These are phyloP conservation scores for Apophysomyces sp. DNA, from an alignment of 371 early-diverging fungal genomes.

Conservation along the genomic window DNA sequence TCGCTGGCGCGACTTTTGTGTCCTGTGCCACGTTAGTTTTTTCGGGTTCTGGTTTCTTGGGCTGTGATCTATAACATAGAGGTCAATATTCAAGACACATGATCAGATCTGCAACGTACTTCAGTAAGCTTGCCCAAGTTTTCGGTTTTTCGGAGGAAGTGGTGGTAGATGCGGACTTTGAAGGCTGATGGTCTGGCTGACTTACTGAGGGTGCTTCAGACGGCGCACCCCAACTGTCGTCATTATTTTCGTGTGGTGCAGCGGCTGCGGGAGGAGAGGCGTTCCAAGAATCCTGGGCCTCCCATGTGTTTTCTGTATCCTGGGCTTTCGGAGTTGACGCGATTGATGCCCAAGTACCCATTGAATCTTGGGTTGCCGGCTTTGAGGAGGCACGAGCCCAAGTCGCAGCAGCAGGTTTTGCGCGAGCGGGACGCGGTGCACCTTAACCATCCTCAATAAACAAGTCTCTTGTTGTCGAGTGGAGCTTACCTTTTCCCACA, in stretches of 20 bases:
- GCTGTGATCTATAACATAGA: conserved; percentile 21
- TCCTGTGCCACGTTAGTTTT: conserved; percentile 8
- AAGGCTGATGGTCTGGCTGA: conserved; percentile 20
- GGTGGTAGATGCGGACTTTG: conserved; percentile 26
- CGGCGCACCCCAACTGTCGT: conserved; percentile 16
- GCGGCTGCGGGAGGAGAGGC: neutral
- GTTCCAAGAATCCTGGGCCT: conserved; percentile 5
- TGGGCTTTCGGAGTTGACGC: conserved; percentile 13
- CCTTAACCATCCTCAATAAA: conserved; percentile 34
- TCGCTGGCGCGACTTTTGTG: conserved; percentile 14
- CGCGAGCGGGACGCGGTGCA: conserved; percentile 29
- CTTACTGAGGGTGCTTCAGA: conserved; percentile 8
- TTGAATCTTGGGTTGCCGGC: conserved; percentile 15
- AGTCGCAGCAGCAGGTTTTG: conserved; percentile 16
- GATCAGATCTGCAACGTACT: conserved; percentile 43
- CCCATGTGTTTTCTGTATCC: conserved; percentile 2
- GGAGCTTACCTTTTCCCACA: conserved; percentile 24
- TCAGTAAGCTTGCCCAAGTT: conserved; percentile 76
- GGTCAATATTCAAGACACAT: neutral
- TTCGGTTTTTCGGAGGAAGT: conserved; percentile 44
- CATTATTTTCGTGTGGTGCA: neutral
- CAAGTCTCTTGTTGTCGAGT: neutral
- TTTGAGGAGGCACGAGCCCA: conserved; percentile 13
- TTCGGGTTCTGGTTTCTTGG: conserved; percentile 45
- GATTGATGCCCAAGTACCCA: conserved; percentile 26